A percentile compares a stretch with the other conserved stretches of the same genome.
phyloP scores from a whole-genome alignment of 441 rosid species.

The Adansonia madagascariensis region DNA sequence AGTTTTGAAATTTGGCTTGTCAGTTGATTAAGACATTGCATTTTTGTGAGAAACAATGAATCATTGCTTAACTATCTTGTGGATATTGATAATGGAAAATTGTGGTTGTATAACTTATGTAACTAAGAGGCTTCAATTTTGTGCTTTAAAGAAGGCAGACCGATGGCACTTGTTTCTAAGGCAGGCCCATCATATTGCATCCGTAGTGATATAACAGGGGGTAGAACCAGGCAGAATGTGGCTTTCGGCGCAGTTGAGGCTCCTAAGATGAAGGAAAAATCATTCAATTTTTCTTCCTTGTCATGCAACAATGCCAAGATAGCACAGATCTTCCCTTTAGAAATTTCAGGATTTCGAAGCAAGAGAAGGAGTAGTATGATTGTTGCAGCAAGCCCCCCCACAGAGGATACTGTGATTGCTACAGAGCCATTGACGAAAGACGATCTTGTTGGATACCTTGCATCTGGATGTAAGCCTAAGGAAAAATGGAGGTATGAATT shows the following conservation, averaged over 20 bases:
- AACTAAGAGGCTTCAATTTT: constrained; percentile 5
- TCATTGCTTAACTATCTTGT: background rate
- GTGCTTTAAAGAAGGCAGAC: constrained; percentile 31
- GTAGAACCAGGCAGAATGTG: constrained; percentile 39
- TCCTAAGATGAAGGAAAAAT: constrained; percentile 42
- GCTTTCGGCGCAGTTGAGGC: constrained; percentile 40
- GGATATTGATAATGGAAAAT: background rate
- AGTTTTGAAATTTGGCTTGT: background rate
- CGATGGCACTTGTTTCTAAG: constrained; percentile 61
- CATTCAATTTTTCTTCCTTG: constrained; percentile 43
- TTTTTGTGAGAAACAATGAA: background rate
- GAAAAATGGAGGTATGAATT: constrained; percentile 79
- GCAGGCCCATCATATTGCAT: constrained; percentile 51
- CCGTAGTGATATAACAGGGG: constrained; percentile 35
- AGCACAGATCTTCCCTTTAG: constrained; percentile 31
- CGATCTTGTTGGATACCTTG: constrained; percentile 86
- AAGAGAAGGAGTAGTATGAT: constrained; percentile 51
- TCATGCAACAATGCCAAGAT: constrained; percentile 39
- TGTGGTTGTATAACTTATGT: background rate
- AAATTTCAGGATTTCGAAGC: constrained; percentile 33
- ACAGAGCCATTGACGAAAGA: constrained; percentile 81
- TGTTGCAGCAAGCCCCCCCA: constrained; percentile 92
- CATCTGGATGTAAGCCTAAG: constrained; percentile 91
- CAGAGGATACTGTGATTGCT: constrained; percentile 71
- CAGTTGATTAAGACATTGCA: background rate